A percentile compares a stretch with the other conserved stretches of the same genome.
Conservation (phyloP, 768 basidiomycete species). For the Macrolepiota dolichaula region DNA sequence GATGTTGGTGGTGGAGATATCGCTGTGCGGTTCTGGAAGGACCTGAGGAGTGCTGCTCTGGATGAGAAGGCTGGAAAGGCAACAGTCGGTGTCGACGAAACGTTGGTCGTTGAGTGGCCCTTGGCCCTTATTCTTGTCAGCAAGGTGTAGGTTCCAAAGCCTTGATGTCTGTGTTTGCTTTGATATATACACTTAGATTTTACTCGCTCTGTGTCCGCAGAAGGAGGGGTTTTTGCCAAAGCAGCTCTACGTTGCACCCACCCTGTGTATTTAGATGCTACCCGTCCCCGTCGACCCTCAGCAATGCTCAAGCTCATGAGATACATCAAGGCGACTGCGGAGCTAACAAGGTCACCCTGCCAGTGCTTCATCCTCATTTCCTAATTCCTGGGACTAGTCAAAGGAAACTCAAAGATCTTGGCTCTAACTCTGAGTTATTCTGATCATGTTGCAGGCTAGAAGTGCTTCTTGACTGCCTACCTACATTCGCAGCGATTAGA, state of each 20-base stretch:
- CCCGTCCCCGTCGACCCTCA: not conserved
- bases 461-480: not conserved
- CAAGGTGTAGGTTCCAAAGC: slow-evolving; percentile 14
- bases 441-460: not conserved
- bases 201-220: not conserved
- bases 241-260: not conserved
- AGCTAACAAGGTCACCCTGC: too few relatives aligned
- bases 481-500: not conserved
- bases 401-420: not conserved
- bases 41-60: slow-evolving; percentile 37
- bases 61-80: slow-evolving; percentile 21
- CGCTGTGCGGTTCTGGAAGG: slow-evolving; percentile 59
- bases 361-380: too few relatives aligned
- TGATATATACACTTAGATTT: not conserved
- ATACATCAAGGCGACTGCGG: too few relatives aligned
- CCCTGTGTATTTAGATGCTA: not conserved
- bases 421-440: not conserved
- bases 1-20: slow-evolving; percentile 54
- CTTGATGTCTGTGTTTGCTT: not conserved
- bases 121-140: slow-evolving; percentile 39
- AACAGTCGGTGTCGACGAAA: slow-evolving; percentile 32
- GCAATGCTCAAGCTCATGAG: too few relatives aligned
- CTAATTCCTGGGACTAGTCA: too few relatives aligned
- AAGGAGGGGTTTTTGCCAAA: not conserved
- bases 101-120: slow-evolving; percentile 48